These are phyloP conservation scores for Populus tomentosa DNA, from an alignment of 441 rosid species.

Conservation along the genomic window DNA sequence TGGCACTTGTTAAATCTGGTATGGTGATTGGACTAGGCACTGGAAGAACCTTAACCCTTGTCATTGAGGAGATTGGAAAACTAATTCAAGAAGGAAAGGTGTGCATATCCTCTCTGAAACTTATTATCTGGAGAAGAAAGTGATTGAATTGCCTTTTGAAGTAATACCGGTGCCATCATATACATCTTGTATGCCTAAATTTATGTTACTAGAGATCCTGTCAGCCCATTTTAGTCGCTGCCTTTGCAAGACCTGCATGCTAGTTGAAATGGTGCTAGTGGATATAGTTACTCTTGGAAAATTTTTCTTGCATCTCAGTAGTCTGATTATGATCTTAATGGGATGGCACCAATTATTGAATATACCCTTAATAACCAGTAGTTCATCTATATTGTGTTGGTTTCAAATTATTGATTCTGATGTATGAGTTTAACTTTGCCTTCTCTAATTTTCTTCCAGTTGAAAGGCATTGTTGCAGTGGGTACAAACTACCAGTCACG, in stretches of 20 bases:
- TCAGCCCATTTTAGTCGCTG: not conserved
- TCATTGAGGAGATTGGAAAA: conserved; percentile 7
- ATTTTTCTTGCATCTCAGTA: not conserved
- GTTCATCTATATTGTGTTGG: not conserved
- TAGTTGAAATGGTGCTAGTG: not conserved
- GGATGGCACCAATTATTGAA: not conserved
- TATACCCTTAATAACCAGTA: not conserved
- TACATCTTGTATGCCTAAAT: not conserved
- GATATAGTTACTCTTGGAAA: not conserved
- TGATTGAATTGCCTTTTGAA: not conserved
- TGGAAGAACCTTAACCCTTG: not conserved
- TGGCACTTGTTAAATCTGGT: conserved; percentile 1
- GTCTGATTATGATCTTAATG: not conserved
- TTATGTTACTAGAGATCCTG: not conserved
- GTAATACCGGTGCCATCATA: not conserved
- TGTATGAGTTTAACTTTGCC: not conserved
- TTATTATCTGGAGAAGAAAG: not conserved
- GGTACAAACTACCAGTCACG: conserved; percentile 2
- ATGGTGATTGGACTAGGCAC: conserved; percentile 6
- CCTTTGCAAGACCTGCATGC: not conserved
- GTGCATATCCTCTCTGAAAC: not conserved
- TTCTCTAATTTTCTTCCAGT: not conserved
- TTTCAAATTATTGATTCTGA: conserved; percentile 1
- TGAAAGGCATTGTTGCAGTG: not conserved
- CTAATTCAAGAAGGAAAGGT: conserved; percentile 9